A percentile compares a stretch with the other conserved stretches of the same genome.
These are phyloP conservation scores for Mucor mucedo DNA, from an alignment of 371 early-diverging fungal genomes.

Conservation along the genomic window DNA sequence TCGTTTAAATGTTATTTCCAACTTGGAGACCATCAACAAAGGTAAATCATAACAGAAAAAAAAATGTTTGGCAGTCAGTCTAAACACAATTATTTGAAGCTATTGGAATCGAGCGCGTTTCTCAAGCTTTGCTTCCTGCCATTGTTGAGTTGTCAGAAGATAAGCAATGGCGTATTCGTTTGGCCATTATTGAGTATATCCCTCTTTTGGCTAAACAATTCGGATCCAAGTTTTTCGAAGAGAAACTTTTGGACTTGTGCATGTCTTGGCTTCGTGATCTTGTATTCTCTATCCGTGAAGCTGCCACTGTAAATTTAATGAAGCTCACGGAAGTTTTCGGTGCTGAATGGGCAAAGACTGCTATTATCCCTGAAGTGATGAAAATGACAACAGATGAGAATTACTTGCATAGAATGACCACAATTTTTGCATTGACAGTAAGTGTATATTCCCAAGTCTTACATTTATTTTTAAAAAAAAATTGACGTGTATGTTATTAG, in stretches of 20 bases:
- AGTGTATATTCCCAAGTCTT: constrained; percentile 10
- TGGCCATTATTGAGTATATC: constrained; percentile 98
- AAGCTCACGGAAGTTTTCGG: constrained; percentile 97
- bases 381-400: constrained; percentile 87
- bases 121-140: constrained; percentile 95
- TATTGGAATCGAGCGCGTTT: constrained; percentile 96
- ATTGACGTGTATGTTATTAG: constrained; percentile 37
- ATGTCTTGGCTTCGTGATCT: constrained; percentile 97
- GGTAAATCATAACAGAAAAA: constrained; percentile 41
- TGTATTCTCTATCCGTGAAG: constrained; percentile 97
- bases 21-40: constrained; percentile 92
- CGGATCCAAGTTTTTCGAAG: constrained; percentile 96
- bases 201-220: constrained; percentile 95
- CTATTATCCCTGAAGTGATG: constrained; percentile 93
- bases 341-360: constrained; percentile 94
- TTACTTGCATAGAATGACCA: constrained; percentile 97
- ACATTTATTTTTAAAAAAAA: not conserved
- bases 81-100: constrained; percentile 50
- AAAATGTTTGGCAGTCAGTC: not conserved
- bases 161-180: constrained; percentile 98
- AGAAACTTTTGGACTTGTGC: constrained; percentile 90
- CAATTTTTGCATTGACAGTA: constrained; percentile 94
- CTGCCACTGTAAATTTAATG: constrained; percentile 90
- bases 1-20: constrained; percentile 96
- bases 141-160: constrained; percentile 98